These are phyloP conservation scores for Vitis rotundifolia DNA, from an alignment of 164 flowering plant species.

Conservation along the genomic window DNA sequence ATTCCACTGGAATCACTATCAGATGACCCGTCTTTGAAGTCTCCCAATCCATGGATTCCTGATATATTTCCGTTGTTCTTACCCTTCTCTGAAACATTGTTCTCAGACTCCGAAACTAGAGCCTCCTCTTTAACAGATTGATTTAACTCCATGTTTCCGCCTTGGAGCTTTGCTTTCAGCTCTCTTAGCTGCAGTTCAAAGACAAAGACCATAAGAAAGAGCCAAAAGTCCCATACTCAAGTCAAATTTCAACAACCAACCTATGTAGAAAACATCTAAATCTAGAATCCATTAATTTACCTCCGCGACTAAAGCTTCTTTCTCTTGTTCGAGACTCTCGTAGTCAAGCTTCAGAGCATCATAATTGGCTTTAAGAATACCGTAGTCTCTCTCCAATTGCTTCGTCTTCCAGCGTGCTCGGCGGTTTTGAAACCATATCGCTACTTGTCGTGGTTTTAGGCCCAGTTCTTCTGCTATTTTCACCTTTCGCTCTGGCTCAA, in stretches of 20 bases:
- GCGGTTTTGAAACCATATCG: conserved; percentile 48
- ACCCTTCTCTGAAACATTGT: conserved; percentile 9
- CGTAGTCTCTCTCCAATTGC: conserved; percentile 35
- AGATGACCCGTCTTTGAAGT: conserved; percentile 10
- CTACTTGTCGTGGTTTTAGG: conserved; percentile 39
- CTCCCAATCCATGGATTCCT: neutral
- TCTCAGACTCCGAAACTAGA: conserved; percentile 13
- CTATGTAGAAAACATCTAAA: neutral
- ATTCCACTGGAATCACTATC: conserved; percentile 9
- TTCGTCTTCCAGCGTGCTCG: conserved; percentile 41
- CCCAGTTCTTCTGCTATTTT: conserved; percentile 35
- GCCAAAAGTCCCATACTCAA: neutral
- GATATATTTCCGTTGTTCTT: neutral
- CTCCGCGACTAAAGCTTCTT: conserved; percentile 23
- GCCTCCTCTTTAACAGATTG: conserved; percentile 18
- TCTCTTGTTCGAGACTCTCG: conserved; percentile 26
- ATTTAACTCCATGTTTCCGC: conserved; percentile 16
- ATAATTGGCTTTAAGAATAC: conserved; percentile 24
- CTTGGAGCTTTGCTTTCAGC: conserved; percentile 27
- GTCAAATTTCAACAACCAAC: neutral
- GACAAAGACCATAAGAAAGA: neutral
- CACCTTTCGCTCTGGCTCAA: conserved; percentile 33
- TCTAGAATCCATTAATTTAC: conserved; percentile 8
- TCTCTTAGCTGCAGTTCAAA: conserved; percentile 23
- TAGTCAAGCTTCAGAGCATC: conserved; percentile 26